Base-by-base conservation (phyloP, 78 protist species). In the Polysphondylium violaceum region DNA sequence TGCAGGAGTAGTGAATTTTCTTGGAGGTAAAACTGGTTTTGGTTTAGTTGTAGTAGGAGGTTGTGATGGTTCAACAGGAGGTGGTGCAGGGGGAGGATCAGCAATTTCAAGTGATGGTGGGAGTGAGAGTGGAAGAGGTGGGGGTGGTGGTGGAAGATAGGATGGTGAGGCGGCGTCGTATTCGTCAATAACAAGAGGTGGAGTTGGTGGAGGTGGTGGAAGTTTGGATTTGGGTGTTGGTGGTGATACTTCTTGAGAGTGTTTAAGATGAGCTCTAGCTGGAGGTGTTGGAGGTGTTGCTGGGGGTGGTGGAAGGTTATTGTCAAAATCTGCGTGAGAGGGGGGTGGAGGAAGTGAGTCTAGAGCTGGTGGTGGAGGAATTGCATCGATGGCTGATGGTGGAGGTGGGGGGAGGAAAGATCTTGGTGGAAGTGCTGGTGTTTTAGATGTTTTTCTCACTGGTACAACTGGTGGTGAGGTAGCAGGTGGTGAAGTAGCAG, bases 251-350 rank as follows among this genome's bases (percentile, higher is more conserved):
- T 74, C 19, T 12, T 33, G 64, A 16, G 27, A 14, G 65, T 59
- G 65, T 29, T 59, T 59, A 29, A 29, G 65, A n/a, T 16, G n/a
- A n/a, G n/a, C n/a, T 23, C 7, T 63, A n/a, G 65, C 31, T 23
- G 69, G 65, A 27, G 88, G 88, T 47, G 74, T 43, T 50, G 76
- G 76, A 33, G 38, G 35, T 69, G 41, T 4, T 33, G 36, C 17
- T 2, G 36, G 9, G 14, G 50, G 36, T 16, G 25, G 50, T 33
- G 31, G 3, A 3, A 8, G 0, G 41, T 19, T 61, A 17, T 17
- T 38, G 27, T 3, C 41, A 23, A n/a, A n/a, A n/a, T n/a, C n/a
- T n/a, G n/a, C n/a, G n/a, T n/a, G n/a, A n/a, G n/a, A n/a, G n/a
- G 71, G 71, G 27, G 71, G 71, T 0, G 35, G 31, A 11, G 44